Evolutionary conservation across 306 rosid species (phyloP), one percentile per base, ranked within the genome.

Genomic region (Rubus parviflorus): DNA sequence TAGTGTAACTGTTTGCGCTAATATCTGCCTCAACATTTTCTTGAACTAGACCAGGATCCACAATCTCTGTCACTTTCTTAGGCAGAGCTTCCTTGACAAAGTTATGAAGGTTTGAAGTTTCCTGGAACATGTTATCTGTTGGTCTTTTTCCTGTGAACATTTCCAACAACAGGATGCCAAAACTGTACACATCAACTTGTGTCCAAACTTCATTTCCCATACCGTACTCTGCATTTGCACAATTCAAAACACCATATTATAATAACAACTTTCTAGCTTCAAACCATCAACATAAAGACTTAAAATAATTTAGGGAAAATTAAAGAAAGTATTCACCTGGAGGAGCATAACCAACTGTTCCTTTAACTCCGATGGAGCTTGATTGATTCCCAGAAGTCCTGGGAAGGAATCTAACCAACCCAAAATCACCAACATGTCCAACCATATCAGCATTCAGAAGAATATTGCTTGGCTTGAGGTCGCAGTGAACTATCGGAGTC

Each of bases 341-440:
- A 62, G 85, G 83, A 10, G 76, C 75, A 35, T 83, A 86, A 5
- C 87, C 87, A 14, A 83, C 76, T 1, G 87, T 67, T 23, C 85
- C 87, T 17, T 67, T 83, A 0, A 81, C 61, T 1, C 52, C 47
- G 0, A 42, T 19, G 5, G 85, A 49, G n/a, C 75, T 41, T 0
- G 58, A 68, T 30, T 75, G 81, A 3, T 8, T 7, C 4, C 41
- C 20, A 9, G 83, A 48, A 14, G 81, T 41, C 70, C 68, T 75
- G 3, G 74, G 38, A 17, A 75, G 23, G n/a, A 81, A 65, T 14
- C 57, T 82, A 30, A 68, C 79, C 43, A 80, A 60, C n/a, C 84
- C 89, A 1, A 86, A n/a, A n/a, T n/a, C n/a, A n/a, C n/a, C n/a
- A n/a, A n/a, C n/a, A n/a, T n/a, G n/a, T n/a, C n/a, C n/a, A n/a